A percentile compares a stretch with the other conserved stretches of the same genome.
These are phyloP conservation scores for Thraustotheca clavata DNA, from an alignment of 352 stramenopile species.

Conservation along the genomic window DNA sequence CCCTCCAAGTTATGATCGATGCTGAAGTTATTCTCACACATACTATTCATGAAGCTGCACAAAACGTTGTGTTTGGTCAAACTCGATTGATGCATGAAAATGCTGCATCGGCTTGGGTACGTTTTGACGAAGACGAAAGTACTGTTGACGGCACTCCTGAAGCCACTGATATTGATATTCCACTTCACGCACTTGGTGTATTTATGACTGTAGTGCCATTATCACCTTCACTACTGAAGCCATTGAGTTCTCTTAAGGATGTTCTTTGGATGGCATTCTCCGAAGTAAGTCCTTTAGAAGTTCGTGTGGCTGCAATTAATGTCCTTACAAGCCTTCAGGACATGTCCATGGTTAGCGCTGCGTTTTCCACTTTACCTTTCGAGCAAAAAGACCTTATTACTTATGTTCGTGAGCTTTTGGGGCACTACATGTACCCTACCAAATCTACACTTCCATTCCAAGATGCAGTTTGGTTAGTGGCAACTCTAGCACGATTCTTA, in stretches of 20 bases:
- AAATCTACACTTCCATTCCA: not conserved
- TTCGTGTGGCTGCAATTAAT: not conserved
- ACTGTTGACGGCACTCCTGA: not conserved
- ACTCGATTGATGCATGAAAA: not conserved
- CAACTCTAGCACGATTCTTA: constrained; percentile 42
- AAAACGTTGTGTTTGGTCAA: not conserved
- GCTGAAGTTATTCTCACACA: not conserved
- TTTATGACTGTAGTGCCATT: not conserved
- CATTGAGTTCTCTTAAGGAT: not conserved
- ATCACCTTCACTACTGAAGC: not conserved
- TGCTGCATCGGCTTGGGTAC: not conserved
- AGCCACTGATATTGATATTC: not conserved
- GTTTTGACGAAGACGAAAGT: not conserved
- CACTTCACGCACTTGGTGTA: not conserved
- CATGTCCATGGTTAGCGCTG: not conserved
- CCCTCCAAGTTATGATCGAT: not conserved
- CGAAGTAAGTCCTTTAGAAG: not conserved
- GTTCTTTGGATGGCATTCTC: not conserved
- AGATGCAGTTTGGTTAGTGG: not conserved
- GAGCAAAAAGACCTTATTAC: not conserved
- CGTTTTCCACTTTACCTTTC: not conserved
- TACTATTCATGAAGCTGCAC: not conserved
- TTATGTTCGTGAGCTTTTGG: not conserved
- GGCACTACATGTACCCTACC: not conserved
- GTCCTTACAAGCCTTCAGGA: not conserved